Conservation (phyloP, 2,329 filamentous ascomycete genomes). For the Aspergillus carbonarius region DNA sequence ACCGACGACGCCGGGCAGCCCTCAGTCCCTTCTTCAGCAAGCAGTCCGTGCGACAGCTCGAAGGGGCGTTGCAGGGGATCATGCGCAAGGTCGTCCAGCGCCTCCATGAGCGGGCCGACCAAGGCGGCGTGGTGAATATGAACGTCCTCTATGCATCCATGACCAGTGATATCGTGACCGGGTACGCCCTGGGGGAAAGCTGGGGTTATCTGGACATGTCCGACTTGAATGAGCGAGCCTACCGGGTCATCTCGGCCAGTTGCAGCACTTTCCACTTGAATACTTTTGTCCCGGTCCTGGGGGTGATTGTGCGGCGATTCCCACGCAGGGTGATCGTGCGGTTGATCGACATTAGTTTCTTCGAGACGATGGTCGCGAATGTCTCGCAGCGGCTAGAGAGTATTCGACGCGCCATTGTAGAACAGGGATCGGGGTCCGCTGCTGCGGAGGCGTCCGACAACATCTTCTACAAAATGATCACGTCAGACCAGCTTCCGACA, state of each 20-base stretch:
- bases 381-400: not conserved
- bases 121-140: not conserved
- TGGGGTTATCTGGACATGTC: not conserved
- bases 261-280: not conserved
- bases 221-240: not conserved
- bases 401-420: not conserved
- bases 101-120: not conserved
- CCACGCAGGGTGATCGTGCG: not conserved
- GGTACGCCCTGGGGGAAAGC: not conserved
- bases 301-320: not conserved
- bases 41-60: not conserved
- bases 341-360: not conserved
- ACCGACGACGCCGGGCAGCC: slow-evolving; percentile 21
- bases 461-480: not conserved
- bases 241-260: not conserved
- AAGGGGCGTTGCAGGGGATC: not conserved
- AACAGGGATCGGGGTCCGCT: not conserved
- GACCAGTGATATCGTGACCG: not conserved
- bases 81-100: not conserved
- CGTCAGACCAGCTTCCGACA: not conserved
- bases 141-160: not conserved
- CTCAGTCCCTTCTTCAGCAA: slow-evolving; percentile 21
- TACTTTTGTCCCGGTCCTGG: not conserved
- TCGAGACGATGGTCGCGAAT: not conserved
- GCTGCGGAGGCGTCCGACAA: not conserved